Percentiles rank a stretch among this genome's conserved stretches.
Evolutionary conservation across 2,329 filamentous ascomycete genomes (phyloP).

Genomic region (Fusarium albidum): DNA sequence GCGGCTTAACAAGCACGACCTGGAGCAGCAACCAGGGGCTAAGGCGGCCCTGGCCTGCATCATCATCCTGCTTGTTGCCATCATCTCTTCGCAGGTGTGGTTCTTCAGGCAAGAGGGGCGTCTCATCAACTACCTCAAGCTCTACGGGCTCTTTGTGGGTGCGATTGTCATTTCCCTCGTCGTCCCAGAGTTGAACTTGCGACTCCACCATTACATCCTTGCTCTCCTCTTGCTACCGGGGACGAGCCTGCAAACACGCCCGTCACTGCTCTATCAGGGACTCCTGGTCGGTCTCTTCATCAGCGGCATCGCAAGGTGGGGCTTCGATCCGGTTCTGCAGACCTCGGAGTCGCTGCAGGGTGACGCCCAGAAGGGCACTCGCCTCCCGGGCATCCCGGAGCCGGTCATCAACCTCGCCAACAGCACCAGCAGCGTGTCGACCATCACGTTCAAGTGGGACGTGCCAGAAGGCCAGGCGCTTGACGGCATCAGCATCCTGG

Average conservation of each 20-base stretch:
- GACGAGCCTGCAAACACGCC: conserved; percentile 87
- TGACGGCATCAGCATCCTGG: conserved; percentile 80
- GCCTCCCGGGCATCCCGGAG: conserved; percentile 62
- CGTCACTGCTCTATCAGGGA: conserved; percentile 86
- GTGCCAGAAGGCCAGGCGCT: conserved; percentile 58
- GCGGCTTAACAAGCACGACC: conserved; percentile 88
- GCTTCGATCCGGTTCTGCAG: conserved; percentile 88
- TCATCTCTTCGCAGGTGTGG: conserved; percentile 81
- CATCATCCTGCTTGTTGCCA: conserved; percentile 71
- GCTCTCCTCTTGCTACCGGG: conserved; percentile 87
- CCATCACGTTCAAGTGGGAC: conserved; percentile 69
- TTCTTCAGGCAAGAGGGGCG: conserved; percentile 86
- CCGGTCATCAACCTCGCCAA: conserved; percentile 57
- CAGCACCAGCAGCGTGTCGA: conserved; percentile 58
- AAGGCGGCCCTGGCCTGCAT: conserved; percentile 83
- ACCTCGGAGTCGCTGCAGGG: conserved; percentile 77
- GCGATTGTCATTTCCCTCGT: conserved; percentile 75
- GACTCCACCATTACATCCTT: conserved; percentile 95
- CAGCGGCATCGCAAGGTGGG: conserved; percentile 91
- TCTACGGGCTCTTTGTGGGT: conserved; percentile 75
- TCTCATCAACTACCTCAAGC: conserved; percentile 76
- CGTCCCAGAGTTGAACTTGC: conserved; percentile 79
- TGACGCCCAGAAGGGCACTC: conserved; percentile 69
- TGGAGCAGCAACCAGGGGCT: conserved; percentile 88
- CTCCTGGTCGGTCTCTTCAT: conserved; percentile 90